These are phyloP conservation scores for Coccomyxa sp. DNA, from an alignment of 139 green algal species.

Conservation along the genomic window DNA sequence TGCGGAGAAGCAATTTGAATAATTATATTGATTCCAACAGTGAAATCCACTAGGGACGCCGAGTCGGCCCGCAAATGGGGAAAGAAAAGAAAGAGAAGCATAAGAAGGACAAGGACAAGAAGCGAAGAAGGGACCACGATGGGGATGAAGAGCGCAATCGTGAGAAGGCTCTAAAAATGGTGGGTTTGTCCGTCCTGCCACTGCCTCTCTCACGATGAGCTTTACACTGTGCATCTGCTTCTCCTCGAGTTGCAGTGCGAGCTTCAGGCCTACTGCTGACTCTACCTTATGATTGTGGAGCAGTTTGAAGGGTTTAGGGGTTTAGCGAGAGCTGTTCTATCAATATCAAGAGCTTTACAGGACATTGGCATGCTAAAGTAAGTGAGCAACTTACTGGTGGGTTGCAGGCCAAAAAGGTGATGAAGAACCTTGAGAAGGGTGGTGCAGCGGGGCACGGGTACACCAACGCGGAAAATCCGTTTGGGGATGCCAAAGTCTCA, in stretches of 20 bases:
- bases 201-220: not conserved
- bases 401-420: slow-evolving; percentile 52
- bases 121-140: slow-evolving; percentile 31
- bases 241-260: not conserved
- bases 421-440: slow-evolving; percentile 51
- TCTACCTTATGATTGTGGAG: not conserved
- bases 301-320: not conserved
- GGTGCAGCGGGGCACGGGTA: slow-evolving; percentile 44
- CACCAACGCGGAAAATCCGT: slow-evolving; percentile 71
- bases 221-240: not conserved
- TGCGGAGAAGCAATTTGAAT: no score
- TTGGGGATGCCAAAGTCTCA: slow-evolving; percentile 61
- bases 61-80: not conserved
- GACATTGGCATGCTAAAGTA: not conserved
- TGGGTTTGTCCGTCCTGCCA: not conserved
- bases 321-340: not conserved
- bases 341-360: not conserved
- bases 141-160: slow-evolving; percentile 29
- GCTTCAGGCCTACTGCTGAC: not conserved
- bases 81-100: slow-evolving; percentile 27
- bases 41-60: no score
- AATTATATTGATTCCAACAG: no score
- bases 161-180: slow-evolving; percentile 29
- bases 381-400: not conserved
- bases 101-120: slow-evolving; percentile 33